Evolutionary conservation across 148 eudicot genomes (phyloP).

Genomic region (Polygonum aviculare): DNA sequence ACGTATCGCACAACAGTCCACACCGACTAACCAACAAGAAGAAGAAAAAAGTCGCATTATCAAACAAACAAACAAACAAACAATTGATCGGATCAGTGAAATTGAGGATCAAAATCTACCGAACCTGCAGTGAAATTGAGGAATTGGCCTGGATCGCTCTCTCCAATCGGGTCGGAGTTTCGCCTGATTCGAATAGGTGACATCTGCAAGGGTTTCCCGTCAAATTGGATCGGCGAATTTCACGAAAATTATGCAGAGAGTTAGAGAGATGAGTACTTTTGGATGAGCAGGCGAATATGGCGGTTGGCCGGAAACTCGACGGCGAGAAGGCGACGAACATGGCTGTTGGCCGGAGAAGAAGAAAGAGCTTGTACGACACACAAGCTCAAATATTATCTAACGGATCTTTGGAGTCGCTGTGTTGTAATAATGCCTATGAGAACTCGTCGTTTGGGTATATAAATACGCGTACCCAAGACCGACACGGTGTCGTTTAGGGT

Average conservation of each 20-base stretch:
- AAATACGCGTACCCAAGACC: background rate
- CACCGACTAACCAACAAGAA: constrained; percentile 37
- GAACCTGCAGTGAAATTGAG: constrained; percentile 89
- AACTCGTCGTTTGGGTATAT: background rate
- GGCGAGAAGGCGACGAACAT: constrained; percentile 9
- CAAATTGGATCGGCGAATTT: background rate
- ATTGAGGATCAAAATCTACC: background rate
- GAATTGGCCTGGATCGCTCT: constrained; percentile 60
- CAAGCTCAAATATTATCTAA: background rate
- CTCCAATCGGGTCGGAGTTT: constrained; percentile 84
- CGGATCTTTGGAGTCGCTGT: background rate
- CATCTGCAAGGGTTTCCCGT: background rate
- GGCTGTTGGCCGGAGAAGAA: background rate
- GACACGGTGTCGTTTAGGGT: background rate
- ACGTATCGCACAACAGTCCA: constrained; percentile 88
- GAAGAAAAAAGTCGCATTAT: too few relatives aligned
- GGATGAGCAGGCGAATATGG: constrained; percentile 8
- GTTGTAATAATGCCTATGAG: background rate
- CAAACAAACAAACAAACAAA: background rate
- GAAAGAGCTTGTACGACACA: constrained; percentile 3
- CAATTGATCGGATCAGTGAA: background rate
- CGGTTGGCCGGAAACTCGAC: background rate
- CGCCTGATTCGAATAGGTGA: constrained; percentile 25
- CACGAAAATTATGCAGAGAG: background rate
- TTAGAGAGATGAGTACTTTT: background rate